These are phyloP conservation scores for Fusarium globosum DNA, from an alignment of 2,329 filamentous ascomycete genomes.

Conservation along the genomic window DNA sequence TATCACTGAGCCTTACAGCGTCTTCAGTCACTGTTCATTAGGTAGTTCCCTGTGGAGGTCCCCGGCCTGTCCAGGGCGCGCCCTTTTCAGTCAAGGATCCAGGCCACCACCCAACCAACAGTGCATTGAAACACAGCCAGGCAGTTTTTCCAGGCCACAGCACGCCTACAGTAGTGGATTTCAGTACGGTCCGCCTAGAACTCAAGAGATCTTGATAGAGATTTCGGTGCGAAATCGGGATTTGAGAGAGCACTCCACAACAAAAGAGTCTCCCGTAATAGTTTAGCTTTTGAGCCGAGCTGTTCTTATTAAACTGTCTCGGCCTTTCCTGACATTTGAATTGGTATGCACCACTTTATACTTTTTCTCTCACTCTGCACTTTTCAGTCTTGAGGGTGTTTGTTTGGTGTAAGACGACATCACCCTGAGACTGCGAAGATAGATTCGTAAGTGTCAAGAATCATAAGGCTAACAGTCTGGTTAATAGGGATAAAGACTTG, in stretches of 20 bases:
- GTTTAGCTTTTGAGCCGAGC: slow-evolving; percentile 33
- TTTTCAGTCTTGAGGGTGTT: slow-evolving; percentile 19
- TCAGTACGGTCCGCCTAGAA: slow-evolving; percentile 6
- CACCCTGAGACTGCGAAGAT: background rate
- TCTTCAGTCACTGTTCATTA: background rate
- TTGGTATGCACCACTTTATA: slow-evolving; percentile 30
- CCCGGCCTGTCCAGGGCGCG: slow-evolving; percentile 3
- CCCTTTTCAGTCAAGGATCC: background rate
- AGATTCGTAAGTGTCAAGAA: slow-evolving; percentile 10
- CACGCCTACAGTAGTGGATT: slow-evolving; percentile 9
- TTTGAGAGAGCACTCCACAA: slow-evolving; percentile 21
- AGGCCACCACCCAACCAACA: background rate
- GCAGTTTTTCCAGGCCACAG: slow-evolving; percentile 9
- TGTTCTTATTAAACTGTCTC: slow-evolving; percentile 29
- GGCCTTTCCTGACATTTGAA: slow-evolving; percentile 7
- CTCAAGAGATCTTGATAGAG: slow-evolving; percentile 13
- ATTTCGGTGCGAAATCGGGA: slow-evolving; percentile 38
- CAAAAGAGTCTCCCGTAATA: slow-evolving; percentile 27
- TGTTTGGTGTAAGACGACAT: slow-evolving; percentile 31
- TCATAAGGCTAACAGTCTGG: slow-evolving; percentile 13
- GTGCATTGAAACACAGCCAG: background rate
- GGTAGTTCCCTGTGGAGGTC: slow-evolving; percentile 8
- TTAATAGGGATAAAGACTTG: background rate
- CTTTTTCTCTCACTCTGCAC: slow-evolving; percentile 11
- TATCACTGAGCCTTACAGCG: slow-evolving; percentile 3